Evolutionary conservation across 768 basidiomycete species (phyloP).

Genomic region (Sporobolomyces pararoseus): DNA sequence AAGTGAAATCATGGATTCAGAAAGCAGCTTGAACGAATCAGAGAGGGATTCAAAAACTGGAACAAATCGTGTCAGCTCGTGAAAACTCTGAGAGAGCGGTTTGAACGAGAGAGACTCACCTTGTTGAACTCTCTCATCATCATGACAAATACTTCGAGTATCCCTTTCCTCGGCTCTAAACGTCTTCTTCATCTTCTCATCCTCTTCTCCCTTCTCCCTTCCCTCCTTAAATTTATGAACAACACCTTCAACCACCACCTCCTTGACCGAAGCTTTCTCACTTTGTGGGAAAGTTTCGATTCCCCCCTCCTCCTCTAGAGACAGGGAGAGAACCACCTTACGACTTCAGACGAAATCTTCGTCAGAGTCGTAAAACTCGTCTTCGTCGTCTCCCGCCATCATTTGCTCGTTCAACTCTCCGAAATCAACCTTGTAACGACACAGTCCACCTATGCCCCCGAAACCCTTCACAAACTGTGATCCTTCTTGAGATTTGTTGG

Average conservation of each 20-base stretch:
- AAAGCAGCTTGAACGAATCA: too few species aligned
- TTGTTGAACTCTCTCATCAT: background rate
- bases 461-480: conserved; percentile 98
- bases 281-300: background rate
- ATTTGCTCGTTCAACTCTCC: conserved; percentile 61
- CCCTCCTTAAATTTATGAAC: too few species aligned
- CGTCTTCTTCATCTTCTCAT: background rate
- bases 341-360: conserved; percentile 30
- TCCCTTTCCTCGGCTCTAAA: conserved; percentile 2
- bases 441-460: conserved; percentile 91
- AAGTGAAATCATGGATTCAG: conserved; percentile 1
- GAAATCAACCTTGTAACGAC: conserved; percentile 98
- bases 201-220: background rate
- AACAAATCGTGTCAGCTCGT: too few species aligned
- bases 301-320: conserved; percentile 30
- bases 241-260: background rate
- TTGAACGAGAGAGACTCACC: too few species aligned
- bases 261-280: background rate
- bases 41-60: too few species aligned
- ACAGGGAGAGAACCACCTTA: conserved; percentile 17
- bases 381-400: conserved; percentile 46
- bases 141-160: background rate
- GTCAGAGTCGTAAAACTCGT: conserved; percentile 47
- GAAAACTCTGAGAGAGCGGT: too few species aligned
- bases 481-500: conserved; percentile 78